Base-by-base conservation (phyloP, 768 basidiomycete species). In the Boletus rubescentipes region DNA sequence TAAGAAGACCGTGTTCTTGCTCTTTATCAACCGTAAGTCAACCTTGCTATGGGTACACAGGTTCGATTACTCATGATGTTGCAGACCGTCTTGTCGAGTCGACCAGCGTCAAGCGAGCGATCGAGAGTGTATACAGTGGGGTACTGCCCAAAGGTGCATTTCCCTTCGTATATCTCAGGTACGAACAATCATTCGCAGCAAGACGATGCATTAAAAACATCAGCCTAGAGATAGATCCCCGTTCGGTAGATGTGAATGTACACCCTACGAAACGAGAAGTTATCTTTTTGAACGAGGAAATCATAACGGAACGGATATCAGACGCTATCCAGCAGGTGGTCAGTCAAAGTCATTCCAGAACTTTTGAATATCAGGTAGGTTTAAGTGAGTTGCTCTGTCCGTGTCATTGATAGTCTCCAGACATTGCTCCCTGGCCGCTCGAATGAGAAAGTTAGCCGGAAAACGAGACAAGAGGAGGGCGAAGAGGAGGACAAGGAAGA, bases 221-320 rank as follows among this genome's bases (percentile, higher is more conserved):
- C 55, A 95, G 94, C 61, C 70, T 98, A 39, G 77, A 85, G 38
- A 86, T 98, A 61, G 87, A 93, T 56, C 93, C 94, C 0, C 80
- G 84, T 30, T 85, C 89, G 23, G 88, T 99, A 16, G 97, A 99
- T 62, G 95, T 98, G 49, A 99, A 99, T 62, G 93, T 98, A 9
- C 95, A 98, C 67, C 97, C 96, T 0, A 98, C 97, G 2, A 99
- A 99, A 68, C 88, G 90, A 41, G 95, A 98, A 68, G 93, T 98
- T 1, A 91, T 93, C 60, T 98, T 98, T 64, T 70, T 98, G 45
- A 84, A 97, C 57, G 93, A 98, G 67, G 96, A 98, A 48, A 76
- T 73, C 14, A 91, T 98, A 63, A 86, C 86, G 7, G 85, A 91
- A 59, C 76, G 76, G 9, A 84, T 98, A 41, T 83, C 87, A 14